These are phyloP conservation scores for Phytophthora fragariae DNA, from an alignment of 352 stramenopile genomes.

Conservation along the genomic window DNA sequence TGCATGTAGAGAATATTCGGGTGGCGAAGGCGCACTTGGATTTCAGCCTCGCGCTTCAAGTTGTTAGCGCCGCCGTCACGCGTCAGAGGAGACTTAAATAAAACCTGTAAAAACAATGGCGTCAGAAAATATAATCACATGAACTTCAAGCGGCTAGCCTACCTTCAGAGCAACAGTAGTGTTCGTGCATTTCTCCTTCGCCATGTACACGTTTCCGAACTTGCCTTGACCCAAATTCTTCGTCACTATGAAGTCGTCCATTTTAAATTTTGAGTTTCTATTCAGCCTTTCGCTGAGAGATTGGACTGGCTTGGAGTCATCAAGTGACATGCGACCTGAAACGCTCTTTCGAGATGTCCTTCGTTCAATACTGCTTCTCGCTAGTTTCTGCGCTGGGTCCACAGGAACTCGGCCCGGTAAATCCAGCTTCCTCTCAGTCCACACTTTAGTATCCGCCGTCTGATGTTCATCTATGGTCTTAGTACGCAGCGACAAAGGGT, in stretches of 20 bases:
- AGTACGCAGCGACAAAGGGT: conserved; percentile 1
- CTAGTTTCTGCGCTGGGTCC: conserved; percentile 24
- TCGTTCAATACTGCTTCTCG: conserved; percentile 21
- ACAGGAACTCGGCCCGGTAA: conserved; percentile 54
- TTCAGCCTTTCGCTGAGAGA: conserved; percentile 60
- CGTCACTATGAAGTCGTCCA: conserved; percentile 82
- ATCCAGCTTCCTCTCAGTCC: conserved; percentile 21
- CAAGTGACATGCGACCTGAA: conserved; percentile 53
- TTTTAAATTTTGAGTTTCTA: conserved; percentile 69
- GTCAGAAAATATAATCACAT: conserved; percentile 1
- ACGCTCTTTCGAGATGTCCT: conserved; percentile 20
- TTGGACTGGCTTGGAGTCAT: conserved; percentile 42
- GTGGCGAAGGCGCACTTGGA: conserved; percentile 82
- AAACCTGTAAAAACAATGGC: conserved; percentile 44
- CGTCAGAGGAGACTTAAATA: conserved; percentile 72
- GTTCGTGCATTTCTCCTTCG: conserved; percentile 72
- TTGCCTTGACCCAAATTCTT: conserved; percentile 88
- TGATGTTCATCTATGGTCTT: neutral
- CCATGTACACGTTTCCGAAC: conserved; percentile 88
- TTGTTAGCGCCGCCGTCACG: conserved; percentile 65
- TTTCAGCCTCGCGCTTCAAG: conserved; percentile 86
- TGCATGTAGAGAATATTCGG: conserved; percentile 78
- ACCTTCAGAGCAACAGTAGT: conserved; percentile 86
- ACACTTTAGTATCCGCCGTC: neutral
- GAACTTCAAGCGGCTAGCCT: neutral